Base-by-base conservation (phyloP, 2,329 filamentous ascomycete species). In the Nothophoma quercina region DNA sequence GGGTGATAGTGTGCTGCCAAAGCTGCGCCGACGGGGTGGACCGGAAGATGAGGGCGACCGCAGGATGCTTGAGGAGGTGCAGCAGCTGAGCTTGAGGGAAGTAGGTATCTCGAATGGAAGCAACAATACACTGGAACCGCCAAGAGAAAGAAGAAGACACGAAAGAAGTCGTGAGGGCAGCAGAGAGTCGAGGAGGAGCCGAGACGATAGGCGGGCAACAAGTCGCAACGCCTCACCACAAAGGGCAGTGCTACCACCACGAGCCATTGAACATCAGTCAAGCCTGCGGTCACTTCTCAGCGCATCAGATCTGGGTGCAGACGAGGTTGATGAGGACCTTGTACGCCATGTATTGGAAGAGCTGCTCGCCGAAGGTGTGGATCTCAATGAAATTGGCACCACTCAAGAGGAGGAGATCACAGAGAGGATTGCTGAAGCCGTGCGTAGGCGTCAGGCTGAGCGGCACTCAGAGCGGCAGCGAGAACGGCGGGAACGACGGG, bases 401-500 rank as follows among this genome's bases (percentile, higher is more conserved):
- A 85, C 80, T 40, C 90, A 92, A 65, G 91, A 97, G 69, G 92
- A 97, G 66, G 91, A 96, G 67, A 85, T 98, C 13, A 96, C 90
- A 59, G 89, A 93, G 67, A 87, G 89, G 53, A 96, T 98, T 63
- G 93, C 92, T 2, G 90, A 96, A 66, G 91, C 91, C 2, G 96
- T 96, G 68, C 81, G 90, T 51, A 83, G 90, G 56, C 83, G 91
- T 23, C 91, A 96, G 70, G 83, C 82, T 41, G 85, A 87, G 55
- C 78, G 84, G 55, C 70, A 79, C 67, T 83, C 82, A 34, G 85
- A 87, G 56, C 78, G 84, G 53, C 70, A 79, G n/a, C 79, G 83
- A 10, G 76, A 74, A 50, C 48, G 69, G 42, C 58, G 64, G 28
- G 71, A 73, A 48, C 57, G 71, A 34, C 55, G 69, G 33, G 70